Conservation (phyloP, 208 protist species). For the Acanthamoeba sp. region DNA sequence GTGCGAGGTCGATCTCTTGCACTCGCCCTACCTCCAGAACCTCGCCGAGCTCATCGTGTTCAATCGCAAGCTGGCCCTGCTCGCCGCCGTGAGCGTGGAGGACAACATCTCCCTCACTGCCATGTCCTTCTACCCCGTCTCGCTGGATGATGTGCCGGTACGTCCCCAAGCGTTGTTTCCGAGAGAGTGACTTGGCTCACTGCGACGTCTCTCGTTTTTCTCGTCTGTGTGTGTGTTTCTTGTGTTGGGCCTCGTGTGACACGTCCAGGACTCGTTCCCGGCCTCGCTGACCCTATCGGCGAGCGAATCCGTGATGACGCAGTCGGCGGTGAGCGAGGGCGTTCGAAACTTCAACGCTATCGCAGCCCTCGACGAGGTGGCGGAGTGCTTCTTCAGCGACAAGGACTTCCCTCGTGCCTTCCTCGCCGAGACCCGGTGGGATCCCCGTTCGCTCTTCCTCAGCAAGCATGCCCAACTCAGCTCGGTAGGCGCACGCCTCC, state of each 20-base stretch:
- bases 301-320: slow-evolving; percentile 4
- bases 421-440: neutral
- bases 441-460: slow-evolving; percentile 25
- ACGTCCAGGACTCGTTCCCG: slow-evolving; percentile 1
- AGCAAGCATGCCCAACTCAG: slow-evolving; percentile 29
- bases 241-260: neutral
- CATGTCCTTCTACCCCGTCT: neutral
- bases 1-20: slow-evolving; percentile 13
- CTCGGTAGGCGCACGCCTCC: neutral
- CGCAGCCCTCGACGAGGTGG: slow-evolving; percentile 10
- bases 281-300: neutral
- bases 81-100: neutral
- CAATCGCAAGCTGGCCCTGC: slow-evolving; percentile 11
- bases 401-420: slow-evolving; percentile 53
- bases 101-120: neutral
- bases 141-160: slow-evolving; percentile 2
- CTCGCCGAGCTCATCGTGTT: slow-evolving; percentile 14
- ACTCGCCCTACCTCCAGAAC: slow-evolving; percentile 44
- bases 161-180: neutral
- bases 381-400: slow-evolving; percentile 45
- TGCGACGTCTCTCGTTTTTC: neutral
- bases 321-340: slow-evolving; percentile 43
- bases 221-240: neutral
- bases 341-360: slow-evolving; percentile 52
- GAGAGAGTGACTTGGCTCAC: too few species aligned